Evolutionary conservation across 2,329 filamentous ascomycete species (phyloP).

Genomic region (Sclerotinia subarctica): DNA sequence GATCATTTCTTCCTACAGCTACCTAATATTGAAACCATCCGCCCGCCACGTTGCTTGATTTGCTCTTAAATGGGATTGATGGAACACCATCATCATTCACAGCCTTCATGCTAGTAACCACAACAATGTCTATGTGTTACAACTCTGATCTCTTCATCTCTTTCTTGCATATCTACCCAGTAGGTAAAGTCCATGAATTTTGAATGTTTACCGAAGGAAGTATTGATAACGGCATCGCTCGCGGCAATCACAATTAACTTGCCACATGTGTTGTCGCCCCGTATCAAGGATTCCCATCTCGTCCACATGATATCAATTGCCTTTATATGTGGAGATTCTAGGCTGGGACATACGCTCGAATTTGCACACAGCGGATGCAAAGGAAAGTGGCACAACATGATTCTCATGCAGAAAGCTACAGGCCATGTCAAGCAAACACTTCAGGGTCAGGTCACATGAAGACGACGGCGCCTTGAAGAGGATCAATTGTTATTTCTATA

Average conservation of each 20-base stretch:
- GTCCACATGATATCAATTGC: background rate
- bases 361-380: background rate
- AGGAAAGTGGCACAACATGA: background rate
- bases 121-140: background rate
- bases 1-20: background rate
- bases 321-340: background rate
- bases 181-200: too few relatives aligned
- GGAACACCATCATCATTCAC: background rate
- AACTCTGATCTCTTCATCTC: background rate
- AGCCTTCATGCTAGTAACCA: background rate
- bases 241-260: background rate
- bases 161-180: background rate
- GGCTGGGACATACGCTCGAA: background rate
- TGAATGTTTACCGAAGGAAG: background rate
- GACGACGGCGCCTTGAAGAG: background rate
- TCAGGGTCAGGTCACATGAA: background rate
- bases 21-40: background rate
- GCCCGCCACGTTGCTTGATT: conserved; percentile 2
- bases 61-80: background rate
- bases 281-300: background rate
- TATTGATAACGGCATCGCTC: background rate
- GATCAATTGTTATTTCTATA: background rate
- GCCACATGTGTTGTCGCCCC: background rate
- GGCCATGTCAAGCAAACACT: background rate
- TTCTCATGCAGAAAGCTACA: background rate